These are phyloP conservation scores for Alternaria conjuncta DNA, from an alignment of 2,329 filamentous ascomycete species.

Conservation along the genomic window DNA sequence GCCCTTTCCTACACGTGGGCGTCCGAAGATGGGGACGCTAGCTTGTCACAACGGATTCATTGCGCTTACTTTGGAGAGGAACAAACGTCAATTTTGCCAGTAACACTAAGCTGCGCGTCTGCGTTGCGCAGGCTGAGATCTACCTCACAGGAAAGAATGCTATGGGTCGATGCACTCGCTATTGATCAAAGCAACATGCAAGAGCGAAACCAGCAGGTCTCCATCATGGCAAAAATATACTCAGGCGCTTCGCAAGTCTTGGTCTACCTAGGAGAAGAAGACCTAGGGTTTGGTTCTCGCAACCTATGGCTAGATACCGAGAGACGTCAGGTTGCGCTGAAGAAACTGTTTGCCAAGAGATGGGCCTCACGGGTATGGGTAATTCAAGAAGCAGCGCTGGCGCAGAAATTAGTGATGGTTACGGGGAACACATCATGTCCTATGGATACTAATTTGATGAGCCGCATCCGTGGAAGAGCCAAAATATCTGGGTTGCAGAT, in stretches of 20 bases:
- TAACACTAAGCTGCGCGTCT: conserved; percentile 20
- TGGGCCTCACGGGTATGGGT: conserved; percentile 24
- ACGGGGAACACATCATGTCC: conserved; percentile 8
- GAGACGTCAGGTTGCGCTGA: conserved; percentile 9
- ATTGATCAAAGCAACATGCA: conserved; percentile 22
- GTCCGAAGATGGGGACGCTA: conserved; percentile 18
- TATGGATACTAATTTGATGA: conserved; percentile 11
- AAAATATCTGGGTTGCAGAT: conserved; percentile 11
- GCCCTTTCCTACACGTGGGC: conserved; percentile 33
- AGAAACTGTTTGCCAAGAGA: conserved; percentile 13
- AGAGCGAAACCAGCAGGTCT: conserved; percentile 24
- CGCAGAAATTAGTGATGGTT: conserved; percentile 16
- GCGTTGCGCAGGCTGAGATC: conserved; percentile 15
- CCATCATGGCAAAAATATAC: conserved; percentile 25
- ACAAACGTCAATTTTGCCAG: neutral
- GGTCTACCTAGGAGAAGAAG: conserved; percentile 18
- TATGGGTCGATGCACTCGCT: conserved; percentile 26
- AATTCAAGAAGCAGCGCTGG: conserved; percentile 25
- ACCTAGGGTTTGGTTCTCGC: conserved; percentile 9
- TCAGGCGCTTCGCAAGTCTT: conserved; percentile 13
- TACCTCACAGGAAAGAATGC: conserved; percentile 1
- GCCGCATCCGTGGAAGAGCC: conserved; percentile 17
- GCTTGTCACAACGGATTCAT: conserved; percentile 9
- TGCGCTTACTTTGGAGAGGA: conserved; percentile 14
- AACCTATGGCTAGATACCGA: conserved; percentile 12